Evolutionary conservation across 345 rosid genomes (phyloP).

Genomic region (Eucalyptus victrix): DNA sequence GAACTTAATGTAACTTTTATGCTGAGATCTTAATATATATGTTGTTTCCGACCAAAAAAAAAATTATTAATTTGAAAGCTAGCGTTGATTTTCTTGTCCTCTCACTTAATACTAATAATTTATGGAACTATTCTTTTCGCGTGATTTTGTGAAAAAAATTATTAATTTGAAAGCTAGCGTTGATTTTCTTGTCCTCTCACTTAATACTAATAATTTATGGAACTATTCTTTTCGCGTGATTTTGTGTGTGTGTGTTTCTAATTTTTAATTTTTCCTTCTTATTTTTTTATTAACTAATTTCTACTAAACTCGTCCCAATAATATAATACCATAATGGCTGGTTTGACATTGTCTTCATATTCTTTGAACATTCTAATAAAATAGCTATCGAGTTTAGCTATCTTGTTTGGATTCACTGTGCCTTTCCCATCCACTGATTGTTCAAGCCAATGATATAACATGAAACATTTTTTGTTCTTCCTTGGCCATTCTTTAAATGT

Average conservation of each 20-base stretch:
- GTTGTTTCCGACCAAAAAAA: no score
- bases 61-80: not conserved
- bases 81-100: not conserved
- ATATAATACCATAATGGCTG: not conserved
- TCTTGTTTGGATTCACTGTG: not conserved
- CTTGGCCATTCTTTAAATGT: not conserved
- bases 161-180: not conserved
- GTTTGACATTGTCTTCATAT: not conserved
- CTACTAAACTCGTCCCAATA: not conserved
- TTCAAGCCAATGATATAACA: not conserved
- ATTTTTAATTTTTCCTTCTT: not conserved
- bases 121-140: not conserved
- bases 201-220: not conserved
- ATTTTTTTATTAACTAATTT: not conserved
- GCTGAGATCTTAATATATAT: no score
- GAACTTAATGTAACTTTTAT: no score
- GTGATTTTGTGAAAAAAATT: not conserved
- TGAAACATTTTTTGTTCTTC: not conserved
- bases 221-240: not conserved
- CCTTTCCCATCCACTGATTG: not conserved
- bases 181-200: not conserved
- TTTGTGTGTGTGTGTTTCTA: no score
- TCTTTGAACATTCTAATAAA: no score
- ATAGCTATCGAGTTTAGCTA: not conserved
- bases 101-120: not conserved